phyloP scores from a whole-genome alignment of 2,329 filamentous ascomycete genomes.

The Monosporascus sp. region DNA sequence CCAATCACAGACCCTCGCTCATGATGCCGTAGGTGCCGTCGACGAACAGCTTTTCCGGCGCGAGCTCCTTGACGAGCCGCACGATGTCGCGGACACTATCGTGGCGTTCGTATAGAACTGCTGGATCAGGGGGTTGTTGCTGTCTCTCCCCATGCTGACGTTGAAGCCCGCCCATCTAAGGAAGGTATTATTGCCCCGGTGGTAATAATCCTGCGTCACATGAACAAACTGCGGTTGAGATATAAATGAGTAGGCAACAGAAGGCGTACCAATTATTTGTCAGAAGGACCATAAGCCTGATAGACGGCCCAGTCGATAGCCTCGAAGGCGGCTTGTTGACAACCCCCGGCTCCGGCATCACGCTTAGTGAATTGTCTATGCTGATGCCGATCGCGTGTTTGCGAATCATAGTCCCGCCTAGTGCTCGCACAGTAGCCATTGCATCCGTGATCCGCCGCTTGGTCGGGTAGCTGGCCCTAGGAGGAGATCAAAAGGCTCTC shows the following conservation, averaged over 20 bases:
- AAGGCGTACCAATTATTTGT: constrained; percentile 38
- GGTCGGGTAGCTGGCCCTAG: constrained; percentile 40
- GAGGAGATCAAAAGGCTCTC: constrained; percentile 38
- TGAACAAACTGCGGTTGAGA: no score
- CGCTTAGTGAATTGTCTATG: constrained; percentile 40
- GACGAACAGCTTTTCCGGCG: no score
- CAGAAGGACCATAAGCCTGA: constrained; percentile 39
- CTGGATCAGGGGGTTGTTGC: constrained; percentile 33
- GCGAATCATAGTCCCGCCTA: constrained; percentile 40
- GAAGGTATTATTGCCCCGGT: constrained; percentile 44
- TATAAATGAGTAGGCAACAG: background rate
- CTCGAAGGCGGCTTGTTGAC: constrained; percentile 39
- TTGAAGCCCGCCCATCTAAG: constrained; percentile 40
- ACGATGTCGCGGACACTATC: constrained; percentile 23
- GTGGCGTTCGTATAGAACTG: constrained; percentile 40
- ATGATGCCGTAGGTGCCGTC: no score
- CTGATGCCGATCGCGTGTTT: constrained; percentile 41
- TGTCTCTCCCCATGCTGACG: constrained; percentile 29
- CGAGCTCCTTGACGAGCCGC: no score
- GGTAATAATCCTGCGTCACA: constrained; percentile 37
- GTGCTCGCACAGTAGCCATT: constrained; percentile 37
- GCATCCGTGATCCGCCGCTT: constrained; percentile 39
- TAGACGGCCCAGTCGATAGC: constrained; percentile 43
- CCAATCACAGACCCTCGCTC: no score
- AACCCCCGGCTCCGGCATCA: constrained; percentile 33